phyloP scores from a whole-genome alignment of 2,329 filamentous ascomycete species.

The Nemania abortiva region DNA sequence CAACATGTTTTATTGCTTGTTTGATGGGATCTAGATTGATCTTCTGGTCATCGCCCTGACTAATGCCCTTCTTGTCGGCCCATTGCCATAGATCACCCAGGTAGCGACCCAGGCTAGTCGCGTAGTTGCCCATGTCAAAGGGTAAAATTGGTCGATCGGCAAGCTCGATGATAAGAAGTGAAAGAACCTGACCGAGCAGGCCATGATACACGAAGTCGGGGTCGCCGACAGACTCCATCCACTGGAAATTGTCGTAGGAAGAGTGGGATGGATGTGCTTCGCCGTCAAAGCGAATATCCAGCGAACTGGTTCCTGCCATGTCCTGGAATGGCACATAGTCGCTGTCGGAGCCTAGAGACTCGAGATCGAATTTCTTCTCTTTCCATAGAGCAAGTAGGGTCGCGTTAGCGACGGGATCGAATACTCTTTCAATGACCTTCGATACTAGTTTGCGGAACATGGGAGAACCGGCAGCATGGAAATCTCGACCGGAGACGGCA shows the following conservation, averaged over 20 bases:
- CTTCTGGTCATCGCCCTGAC: conserved; percentile 49
- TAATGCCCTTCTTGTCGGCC: conserved; percentile 65
- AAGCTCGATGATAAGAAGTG: conserved; percentile 86
- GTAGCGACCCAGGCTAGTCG: conserved; percentile 72
- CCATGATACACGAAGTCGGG: conserved; percentile 85
- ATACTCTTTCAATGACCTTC: conserved; percentile 79
- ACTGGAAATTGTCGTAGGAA: conserved; percentile 90
- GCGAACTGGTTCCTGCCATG: conserved; percentile 86
- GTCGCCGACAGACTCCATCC: conserved; percentile 84
- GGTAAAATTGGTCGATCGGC: conserved; percentile 84
- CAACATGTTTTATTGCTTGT: conserved; percentile 72
- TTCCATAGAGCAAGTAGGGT: conserved; percentile 84
- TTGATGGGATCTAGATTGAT: conserved; percentile 70
- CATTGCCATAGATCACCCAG: conserved; percentile 75
- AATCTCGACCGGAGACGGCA: conserved; percentile 79
- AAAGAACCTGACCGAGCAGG: conserved; percentile 81
- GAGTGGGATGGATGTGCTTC: conserved; percentile 78
- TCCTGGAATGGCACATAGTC: conserved; percentile 94
- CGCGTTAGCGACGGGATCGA: conserved; percentile 77
- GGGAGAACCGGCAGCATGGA: conserved; percentile 84
- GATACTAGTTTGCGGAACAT: conserved; percentile 79
- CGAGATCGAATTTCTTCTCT: conserved; percentile 69
- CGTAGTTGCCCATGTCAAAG: conserved; percentile 83
- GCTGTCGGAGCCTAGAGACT: conserved; percentile 77
- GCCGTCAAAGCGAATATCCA: conserved; percentile 85